Base-by-base conservation (phyloP, 257 asterid species). In the Solanum clarkiae region DNA sequence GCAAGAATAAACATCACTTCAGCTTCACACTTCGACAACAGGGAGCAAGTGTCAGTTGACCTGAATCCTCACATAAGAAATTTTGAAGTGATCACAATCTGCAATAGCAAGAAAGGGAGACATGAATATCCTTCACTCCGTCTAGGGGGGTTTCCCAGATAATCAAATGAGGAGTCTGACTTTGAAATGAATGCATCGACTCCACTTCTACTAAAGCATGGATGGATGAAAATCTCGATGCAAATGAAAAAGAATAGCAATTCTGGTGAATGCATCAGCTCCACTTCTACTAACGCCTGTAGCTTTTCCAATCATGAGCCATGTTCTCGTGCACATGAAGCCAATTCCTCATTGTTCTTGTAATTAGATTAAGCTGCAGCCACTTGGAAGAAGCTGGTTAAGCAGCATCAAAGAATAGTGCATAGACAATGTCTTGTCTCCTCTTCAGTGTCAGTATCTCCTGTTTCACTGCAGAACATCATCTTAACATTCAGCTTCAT, bases 381-480 rank as follows among this genome's bases (percentile, higher is more conserved):
- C 17, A 54, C 49, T 79, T 26, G 65, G 82, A 49, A 75, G 82
- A 79, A 79, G 49, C 49, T 16, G 62, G 26, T 53, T 51, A 51
- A 79, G 87, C 85, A 70, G 85, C 86, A 86, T 93, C 95, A 94
- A 32, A 94, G 95, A 85, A 94, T 94, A 81, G 84, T 75, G 85
- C 98, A 94, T 7, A 93, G 90, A 85, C 98, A 94, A 55, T 89
- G 90, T 87, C 86, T 89, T 88, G 88, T 90, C 85, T 90, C 96
- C 54, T 93, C 97, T 59, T 93, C 97, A 26, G 87, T 89, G 62
- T 92, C 95, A 3, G 87, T 85, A 60, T 93, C 94, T 84, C 93
- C 92, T 56, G 91, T 89, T 86, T 94, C 97, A 85, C 98, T 94
- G 86, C 81, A 84, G 65, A 77, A 49, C 45, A 75, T 63, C 65